Evolutionary conservation across 345 rosid genomes (phyloP).

Genomic region (Linum usitatissimum): DNA sequence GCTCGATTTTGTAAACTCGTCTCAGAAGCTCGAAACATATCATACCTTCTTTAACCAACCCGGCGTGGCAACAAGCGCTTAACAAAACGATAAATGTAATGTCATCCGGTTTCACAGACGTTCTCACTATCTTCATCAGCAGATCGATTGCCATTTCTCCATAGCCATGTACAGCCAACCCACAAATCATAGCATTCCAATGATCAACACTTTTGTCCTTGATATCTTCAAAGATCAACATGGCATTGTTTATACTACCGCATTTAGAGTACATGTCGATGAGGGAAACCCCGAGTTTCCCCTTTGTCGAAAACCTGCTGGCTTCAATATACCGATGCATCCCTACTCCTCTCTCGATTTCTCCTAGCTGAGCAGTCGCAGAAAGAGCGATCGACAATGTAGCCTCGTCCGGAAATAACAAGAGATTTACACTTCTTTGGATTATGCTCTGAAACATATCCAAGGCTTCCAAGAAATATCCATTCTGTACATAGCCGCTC

Average conservation of each 20-base stretch:
- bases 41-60: conserved; percentile 42
- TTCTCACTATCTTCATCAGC: conserved; percentile 31
- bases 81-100: conserved; percentile 34
- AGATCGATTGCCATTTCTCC: conserved; percentile 34
- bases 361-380: conserved; percentile 29
- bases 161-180: conserved; percentile 37
- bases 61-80: conserved; percentile 34
- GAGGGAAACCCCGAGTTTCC: conserved; percentile 37
- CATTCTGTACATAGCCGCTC: conserved; percentile 31
- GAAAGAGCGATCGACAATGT: conserved; percentile 29
- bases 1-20: conserved; percentile 30
- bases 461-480: conserved; percentile 24
- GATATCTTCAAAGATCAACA: conserved; percentile 23
- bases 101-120: conserved; percentile 26
- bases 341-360: conserved; percentile 22
- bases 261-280: conserved; percentile 49
- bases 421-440: conserved; percentile 1
- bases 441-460: conserved; percentile 25
- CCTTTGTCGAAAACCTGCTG: conserved; percentile 17
- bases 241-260: conserved; percentile 31
- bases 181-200: conserved; percentile 46
- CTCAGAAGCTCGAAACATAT: conserved; percentile 38
- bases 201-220: conserved; percentile 29
- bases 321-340: conserved; percentile 21
- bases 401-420: conserved; percentile 23